A percentile compares a stretch with the other conserved stretches of the same genome.
Conservation (phyloP, 768 basidiomycete species). For the Podaxis pistillaris region DNA sequence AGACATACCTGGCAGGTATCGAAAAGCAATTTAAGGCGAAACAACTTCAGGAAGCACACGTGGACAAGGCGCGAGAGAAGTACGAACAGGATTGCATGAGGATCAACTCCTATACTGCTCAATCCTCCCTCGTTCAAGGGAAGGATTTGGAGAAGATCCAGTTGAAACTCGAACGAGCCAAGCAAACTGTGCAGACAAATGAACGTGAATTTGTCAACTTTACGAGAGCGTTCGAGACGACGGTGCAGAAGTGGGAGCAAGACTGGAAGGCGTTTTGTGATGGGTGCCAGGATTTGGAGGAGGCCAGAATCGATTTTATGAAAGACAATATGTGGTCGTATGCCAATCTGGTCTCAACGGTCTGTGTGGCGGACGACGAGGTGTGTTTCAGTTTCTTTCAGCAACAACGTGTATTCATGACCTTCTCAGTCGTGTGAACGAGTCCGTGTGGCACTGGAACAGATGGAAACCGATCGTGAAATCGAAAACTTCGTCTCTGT, state of each 20-base stretch:
- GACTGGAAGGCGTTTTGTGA: constrained; percentile 97
- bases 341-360: constrained; percentile 93
- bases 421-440: constrained; percentile 81
- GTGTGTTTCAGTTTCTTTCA: constrained; percentile 38
- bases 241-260: constrained; percentile 82
- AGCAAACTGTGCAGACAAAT: constrained; percentile 86
- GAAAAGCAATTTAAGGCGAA: constrained; percentile 93
- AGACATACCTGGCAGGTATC: constrained; percentile 66
- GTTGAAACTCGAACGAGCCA: constrained; percentile 84
- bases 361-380: constrained; percentile 95
- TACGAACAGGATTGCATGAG: constrained; percentile 91
- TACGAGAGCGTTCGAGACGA: constrained; percentile 74
- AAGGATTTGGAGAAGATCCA: constrained; percentile 90
- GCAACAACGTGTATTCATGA: constrained; percentile 2
- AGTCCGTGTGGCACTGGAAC: constrained; percentile 81
- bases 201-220: constrained; percentile 93
- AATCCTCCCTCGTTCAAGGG: constrained; percentile 88
- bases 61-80: constrained; percentile 86
- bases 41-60: constrained; percentile 81
- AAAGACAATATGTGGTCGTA: constrained; percentile 96
- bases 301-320: constrained; percentile 90
- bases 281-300: constrained; percentile 92
- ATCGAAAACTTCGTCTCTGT: constrained; percentile 86
- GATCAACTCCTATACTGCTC: constrained; percentile 93
- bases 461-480: constrained; percentile 84